Evolutionary conservation across 1,139 yeast genomes (phyloP).

Genomic region (Blastobotrys persicus): DNA sequence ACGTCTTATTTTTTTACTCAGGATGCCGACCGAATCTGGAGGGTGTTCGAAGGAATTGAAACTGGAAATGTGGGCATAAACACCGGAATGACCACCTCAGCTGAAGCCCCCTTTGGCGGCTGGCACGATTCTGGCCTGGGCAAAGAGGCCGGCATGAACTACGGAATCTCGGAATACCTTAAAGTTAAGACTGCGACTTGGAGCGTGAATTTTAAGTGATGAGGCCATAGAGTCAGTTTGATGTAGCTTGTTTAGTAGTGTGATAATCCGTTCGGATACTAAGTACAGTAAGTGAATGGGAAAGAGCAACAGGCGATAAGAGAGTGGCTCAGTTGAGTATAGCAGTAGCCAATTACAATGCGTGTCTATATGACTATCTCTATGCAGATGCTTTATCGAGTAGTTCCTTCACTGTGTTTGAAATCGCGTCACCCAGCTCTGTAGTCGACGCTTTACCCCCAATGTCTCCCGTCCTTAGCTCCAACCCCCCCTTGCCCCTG

Average conservation of each 20-base stretch:
- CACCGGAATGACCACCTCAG: constrained; percentile 66
- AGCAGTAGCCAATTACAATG: no score
- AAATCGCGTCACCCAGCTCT: background rate
- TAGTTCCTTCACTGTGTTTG: background rate
- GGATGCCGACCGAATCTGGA: constrained; percentile 57
- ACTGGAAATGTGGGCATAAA: constrained; percentile 76
- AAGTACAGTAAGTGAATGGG: no score
- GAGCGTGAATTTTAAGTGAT: background rate
- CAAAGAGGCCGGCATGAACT: constrained; percentile 49
- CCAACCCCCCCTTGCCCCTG: background rate
- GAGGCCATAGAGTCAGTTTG: no score
- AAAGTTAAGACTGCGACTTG: background rate
- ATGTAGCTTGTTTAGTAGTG: no score
- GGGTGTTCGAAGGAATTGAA: constrained; percentile 65
- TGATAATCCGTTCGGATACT: no score
- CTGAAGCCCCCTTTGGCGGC: constrained; percentile 74
- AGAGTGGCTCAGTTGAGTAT: no score
- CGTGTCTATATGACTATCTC: no score
- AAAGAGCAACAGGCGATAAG: no score
- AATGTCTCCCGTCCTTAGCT: background rate
- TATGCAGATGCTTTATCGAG: background rate
- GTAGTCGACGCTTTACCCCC: background rate
- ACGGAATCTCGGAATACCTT: background rate
- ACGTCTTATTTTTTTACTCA: constrained; percentile 77
- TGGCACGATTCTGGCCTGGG: constrained; percentile 76